Base-by-base conservation (phyloP, 2,329 filamentous ascomycete species). In the Metarhizium guizhouense region DNA sequence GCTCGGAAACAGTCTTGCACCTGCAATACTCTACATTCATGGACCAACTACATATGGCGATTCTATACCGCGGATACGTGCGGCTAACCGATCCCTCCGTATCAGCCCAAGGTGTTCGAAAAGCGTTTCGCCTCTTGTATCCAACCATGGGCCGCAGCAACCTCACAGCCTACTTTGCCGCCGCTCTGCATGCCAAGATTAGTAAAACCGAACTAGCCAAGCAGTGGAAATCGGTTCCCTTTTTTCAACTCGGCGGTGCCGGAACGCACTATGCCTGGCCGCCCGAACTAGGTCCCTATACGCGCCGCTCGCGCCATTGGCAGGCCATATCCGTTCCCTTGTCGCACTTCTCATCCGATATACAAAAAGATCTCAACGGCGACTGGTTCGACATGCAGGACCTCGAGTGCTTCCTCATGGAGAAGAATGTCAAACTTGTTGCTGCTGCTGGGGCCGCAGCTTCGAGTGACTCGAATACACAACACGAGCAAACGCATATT, bases 171-270 rank as follows among this genome's bases (percentile, higher is more conserved):
- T 59, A 53, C 53, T 60, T 60, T 52, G 56, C 59, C 13, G 56
- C 54, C 2, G 47, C 54, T n/a, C 57, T 60, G 16, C 56, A 60
- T 34, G 47, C 56, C 29, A 54, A 57, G 18, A 34, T 59, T 14
- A 53, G 43, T 36, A 38, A 52, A 13, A 3, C 7, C 20, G 50
- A 49, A 16, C 20, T 55, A 16, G n/a, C 2, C 14, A 48, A 47
- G 0, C 34, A 18, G 8, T 57, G 47, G 42, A 18, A 3, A 16
- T 53, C 50, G 13, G 47, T 60, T 52, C 84, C 86, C 0, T 84
- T 86, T 56, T 76, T 84, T 45, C 74, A 82, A 59, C 71, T 89
- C 45, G 86, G 86, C 3, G 84, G 84, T 3, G 79, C 84, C 0
- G 86, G 86, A 0, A 85, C 82, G 0, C 59, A 60, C 48, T 60